Evolutionary conservation across 768 basidiomycete species (phyloP).

Genomic region (Boletus pseudo-olivaceus): DNA sequence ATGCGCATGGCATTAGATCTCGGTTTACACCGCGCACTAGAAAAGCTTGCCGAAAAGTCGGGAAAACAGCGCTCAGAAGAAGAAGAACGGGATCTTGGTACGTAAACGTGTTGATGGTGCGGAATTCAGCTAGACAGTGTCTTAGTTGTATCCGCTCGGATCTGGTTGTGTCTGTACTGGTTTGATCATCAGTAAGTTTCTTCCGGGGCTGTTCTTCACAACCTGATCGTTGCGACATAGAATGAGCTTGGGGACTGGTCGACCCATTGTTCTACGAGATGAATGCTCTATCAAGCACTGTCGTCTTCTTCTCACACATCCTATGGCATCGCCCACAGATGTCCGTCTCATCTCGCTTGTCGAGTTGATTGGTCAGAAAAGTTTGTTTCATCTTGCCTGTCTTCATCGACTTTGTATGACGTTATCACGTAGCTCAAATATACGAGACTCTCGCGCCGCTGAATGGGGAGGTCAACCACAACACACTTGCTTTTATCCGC

Average conservation of each 20-base stretch:
- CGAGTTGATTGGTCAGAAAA: conserved; percentile 88
- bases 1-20: conserved; percentile 96
- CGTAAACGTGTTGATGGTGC: conserved; percentile 12
- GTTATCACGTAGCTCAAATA: conserved; percentile 67
- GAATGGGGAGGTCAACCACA: conserved; percentile 82
- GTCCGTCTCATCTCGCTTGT: conserved; percentile 84
- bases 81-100: conserved; percentile 85
- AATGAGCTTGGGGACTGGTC: conserved; percentile 89
- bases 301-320: conserved; percentile 75
- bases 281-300: conserved; percentile 86
- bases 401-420: conserved; percentile 3
- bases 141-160: conserved; percentile 84
- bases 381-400: conserved; percentile 40
- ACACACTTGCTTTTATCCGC: conserved; percentile 81
- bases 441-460: conserved; percentile 86
- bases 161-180: conserved; percentile 95
- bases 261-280: conserved; percentile 86
- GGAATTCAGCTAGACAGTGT: conserved; percentile 1
- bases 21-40: conserved; percentile 86
- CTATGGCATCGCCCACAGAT: conserved; percentile 87
- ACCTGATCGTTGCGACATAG: conserved; percentile 37
- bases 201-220: neutral
- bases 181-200: conserved; percentile 86
- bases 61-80: conserved; percentile 67
- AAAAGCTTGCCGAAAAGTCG: conserved; percentile 78